These are phyloP conservation scores for Tuber melanosporum DNA, from an alignment of 495 filamentous ascomycete species.

Conservation along the genomic window DNA sequence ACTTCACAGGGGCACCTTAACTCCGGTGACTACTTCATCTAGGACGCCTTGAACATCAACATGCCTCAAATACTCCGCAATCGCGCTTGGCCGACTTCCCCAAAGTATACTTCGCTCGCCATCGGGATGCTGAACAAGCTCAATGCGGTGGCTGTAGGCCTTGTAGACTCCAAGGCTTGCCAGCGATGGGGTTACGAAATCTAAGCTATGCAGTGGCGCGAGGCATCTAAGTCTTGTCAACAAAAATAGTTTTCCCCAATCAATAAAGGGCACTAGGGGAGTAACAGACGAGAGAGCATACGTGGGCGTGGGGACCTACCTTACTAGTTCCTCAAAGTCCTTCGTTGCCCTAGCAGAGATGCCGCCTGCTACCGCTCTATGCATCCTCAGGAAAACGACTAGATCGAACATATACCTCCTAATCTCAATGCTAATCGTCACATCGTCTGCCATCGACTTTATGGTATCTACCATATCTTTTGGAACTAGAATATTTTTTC, in stretches of 20 bases:
- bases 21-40: slow-evolving; percentile 66
- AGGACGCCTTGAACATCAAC: slow-evolving; percentile 70
- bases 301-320: slow-evolving; percentile 45
- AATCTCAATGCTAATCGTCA: slow-evolving; percentile 55
- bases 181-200: slow-evolving; percentile 77
- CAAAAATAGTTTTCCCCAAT: slow-evolving; percentile 3
- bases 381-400: slow-evolving; percentile 72
- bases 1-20: slow-evolving; percentile 62
- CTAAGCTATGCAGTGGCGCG: slow-evolving; percentile 73
- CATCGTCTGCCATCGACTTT: slow-evolving; percentile 31
- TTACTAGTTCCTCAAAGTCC: slow-evolving; percentile 62
- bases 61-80: slow-evolving; percentile 59
- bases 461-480: slow-evolving; percentile 21
- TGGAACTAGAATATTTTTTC: slow-evolving; percentile 26
- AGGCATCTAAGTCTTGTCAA: slow-evolving; percentile 49
- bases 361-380: slow-evolving; percentile 73
- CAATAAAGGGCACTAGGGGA: slow-evolving; percentile 5
- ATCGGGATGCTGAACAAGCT: slow-evolving; percentile 55
- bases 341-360: slow-evolving; percentile 69
- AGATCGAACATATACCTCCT: slow-evolving; percentile 78
- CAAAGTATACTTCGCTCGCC: slow-evolving; percentile 86
- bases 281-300: background rate
- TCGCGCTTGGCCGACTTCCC: slow-evolving; percentile 69
- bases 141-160: slow-evolving; percentile 79
- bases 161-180: slow-evolving; percentile 79